Evolutionary conservation across 495 filamentous ascomycete genomes (phyloP), one percentile per base, ranked within the genome.

Genomic region (Venustampulla echinocandica): DNA sequence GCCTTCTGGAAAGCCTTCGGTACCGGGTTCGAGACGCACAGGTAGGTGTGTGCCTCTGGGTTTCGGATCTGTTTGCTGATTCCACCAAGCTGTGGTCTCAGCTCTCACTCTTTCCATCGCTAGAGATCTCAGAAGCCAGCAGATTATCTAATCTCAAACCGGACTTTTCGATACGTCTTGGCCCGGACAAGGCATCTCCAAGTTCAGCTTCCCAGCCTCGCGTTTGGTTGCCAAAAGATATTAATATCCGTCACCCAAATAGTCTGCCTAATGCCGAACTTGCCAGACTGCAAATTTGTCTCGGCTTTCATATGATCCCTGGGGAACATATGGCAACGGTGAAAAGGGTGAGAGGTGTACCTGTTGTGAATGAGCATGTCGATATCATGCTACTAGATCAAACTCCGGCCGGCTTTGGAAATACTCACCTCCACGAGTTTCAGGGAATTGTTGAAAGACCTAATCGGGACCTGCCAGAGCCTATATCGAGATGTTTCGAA

Each of bases 21-120:
- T 23, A 41, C 32, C 33, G 28, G 2, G 24, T 58, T 37, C 44
- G 47, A 23, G 43, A 55, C 50, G 45, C 42, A 10, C 17, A 49
- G 18, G 55, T 58, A 50, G 27, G 50, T 42, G 0, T 11, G 11
- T 3, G 10, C 24, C 18, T 28, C 23, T 23, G 39, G 10, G 18
- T 10, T 17, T 24, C 9, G 9, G 10, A 32, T 9, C 14, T 19
- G 18, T 42, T 24, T 43, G 23, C 43, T 55, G 30, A 58, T 46
- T 27, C 23, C 34, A 6, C 15, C n/a, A 39, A 58, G 55, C 27
- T 58, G 33, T 58, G 55, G 55, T 23, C 41, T 36, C 41, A 39
- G 9, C 39, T 58, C 7, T 52, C 45, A 25, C 25, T 58, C 10
- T 45, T 36, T 10, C 13, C 43, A n/a, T 27, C 40, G 21, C 33